phyloP scores from a whole-genome alignment of 2,329 filamentous ascomycete species.

The Acephala macrosclerotiorum region DNA sequence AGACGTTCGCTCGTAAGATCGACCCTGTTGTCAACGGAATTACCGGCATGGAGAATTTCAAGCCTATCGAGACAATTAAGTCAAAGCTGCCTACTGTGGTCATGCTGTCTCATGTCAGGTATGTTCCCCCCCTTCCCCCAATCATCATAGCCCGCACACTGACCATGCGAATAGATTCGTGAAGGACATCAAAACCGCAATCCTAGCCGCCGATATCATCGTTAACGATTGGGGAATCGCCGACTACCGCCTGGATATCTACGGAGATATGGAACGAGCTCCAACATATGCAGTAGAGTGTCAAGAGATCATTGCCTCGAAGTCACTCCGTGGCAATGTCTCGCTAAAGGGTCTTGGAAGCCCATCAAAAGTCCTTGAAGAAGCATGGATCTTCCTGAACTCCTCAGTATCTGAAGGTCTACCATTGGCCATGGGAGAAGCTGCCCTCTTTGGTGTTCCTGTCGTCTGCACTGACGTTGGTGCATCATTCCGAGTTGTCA shows the following conservation, averaged over 20 bases:
- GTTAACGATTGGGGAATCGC: conserved; percentile 71
- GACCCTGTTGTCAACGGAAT: conserved; percentile 45
- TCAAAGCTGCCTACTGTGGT: conserved; percentile 66
- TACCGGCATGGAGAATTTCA: conserved; percentile 51
- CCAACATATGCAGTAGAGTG: conserved; percentile 67
- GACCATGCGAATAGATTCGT: conserved; percentile 12
- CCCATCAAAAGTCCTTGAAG: conserved; percentile 49
- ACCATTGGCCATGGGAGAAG: conserved; percentile 63
- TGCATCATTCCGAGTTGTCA: conserved; percentile 62
- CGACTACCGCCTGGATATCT: conserved; percentile 68
- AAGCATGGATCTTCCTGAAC: conserved; percentile 60
- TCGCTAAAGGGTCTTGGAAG: conserved; percentile 52
- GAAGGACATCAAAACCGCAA: conserved; percentile 71
- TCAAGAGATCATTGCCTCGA: conserved; percentile 50
- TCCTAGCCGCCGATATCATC: conserved; percentile 69
- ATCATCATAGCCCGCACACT: too few species aligned
- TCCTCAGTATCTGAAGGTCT: conserved; percentile 63
- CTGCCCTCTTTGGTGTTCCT: conserved; percentile 61
- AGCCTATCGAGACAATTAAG: conserved; percentile 65
- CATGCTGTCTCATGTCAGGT: conserved; percentile 68
- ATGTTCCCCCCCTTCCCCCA: neutral
- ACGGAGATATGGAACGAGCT: conserved; percentile 68
- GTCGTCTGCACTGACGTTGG: conserved; percentile 64
- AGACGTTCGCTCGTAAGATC: conserved; percentile 64
- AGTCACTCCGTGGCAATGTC: conserved; percentile 39